Evolutionary conservation across 768 basidiomycete species (phyloP), one percentile per base, ranked within the genome.

Genomic region (Rickenella mellea): DNA sequence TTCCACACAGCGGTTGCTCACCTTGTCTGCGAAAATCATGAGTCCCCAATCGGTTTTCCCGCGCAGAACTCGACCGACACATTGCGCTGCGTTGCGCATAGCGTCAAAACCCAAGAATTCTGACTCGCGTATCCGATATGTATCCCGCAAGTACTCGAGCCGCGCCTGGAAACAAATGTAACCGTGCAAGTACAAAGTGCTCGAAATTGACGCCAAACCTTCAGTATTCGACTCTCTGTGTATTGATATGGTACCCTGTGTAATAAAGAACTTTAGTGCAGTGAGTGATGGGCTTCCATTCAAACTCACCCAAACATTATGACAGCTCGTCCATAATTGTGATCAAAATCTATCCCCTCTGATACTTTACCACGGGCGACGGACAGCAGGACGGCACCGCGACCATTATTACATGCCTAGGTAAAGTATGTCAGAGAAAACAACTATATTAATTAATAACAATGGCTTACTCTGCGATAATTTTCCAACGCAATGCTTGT

Each of bases 301-400:
- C 61, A n/a, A n/a, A 59, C 73, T 42, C 59, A 91, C 89, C 96
- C 96, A 67, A 99, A 98, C 96, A 99, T 97, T 59, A 99, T 91
- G 58, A 98, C 92, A 51, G 96, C 96, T 39, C 96, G 77, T 2
- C 96, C 96, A 57, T 98, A 99, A 59, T 99, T 97, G 63, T 99
- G 96, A 59, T 99, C 96, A 55, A 99, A 99, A 78, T 99, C 96
- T 54, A 99, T 99, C n/a, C 96, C 96, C 63, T 99, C 96, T 0
- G 96, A 98, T 0, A 99, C 96, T 61, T 99, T 99, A 3, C 96
- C 96, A 68, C 96, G 81, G 22, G 96, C 96, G 26, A 99, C 96
- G 19, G 96, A 97, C 29, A 99, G 70, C 24, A 99, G 69, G 22
- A 98, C 92, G 15, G 96, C 96, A 2, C 96, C 96, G 39, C 96